phyloP scores from a whole-genome alignment of 305 asterid genomes.

The Fraxinus velutina region DNA sequence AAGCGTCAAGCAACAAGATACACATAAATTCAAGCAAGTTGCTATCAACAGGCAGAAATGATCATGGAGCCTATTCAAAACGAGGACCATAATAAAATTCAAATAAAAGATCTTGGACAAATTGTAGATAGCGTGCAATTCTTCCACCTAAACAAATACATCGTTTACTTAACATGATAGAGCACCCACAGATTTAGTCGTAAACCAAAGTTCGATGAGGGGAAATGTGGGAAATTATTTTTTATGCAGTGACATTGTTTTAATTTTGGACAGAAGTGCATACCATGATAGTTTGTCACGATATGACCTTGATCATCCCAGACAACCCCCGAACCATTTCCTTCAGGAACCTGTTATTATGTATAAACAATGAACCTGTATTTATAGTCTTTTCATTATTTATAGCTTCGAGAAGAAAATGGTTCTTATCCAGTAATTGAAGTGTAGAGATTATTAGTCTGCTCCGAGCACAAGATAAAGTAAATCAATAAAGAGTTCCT shows the following conservation, averaged over 20 bases:
- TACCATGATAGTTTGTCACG: conserved; percentile 96
- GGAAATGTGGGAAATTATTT: background rate
- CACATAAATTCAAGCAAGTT: background rate
- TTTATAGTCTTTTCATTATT: conserved; percentile 12
- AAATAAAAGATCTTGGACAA: background rate
- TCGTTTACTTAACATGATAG: background rate
- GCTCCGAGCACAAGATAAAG: background rate
- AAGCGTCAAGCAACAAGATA: background rate
- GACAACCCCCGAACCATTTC: conserved; percentile 96
- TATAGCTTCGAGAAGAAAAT: background rate
- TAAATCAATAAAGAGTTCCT: background rate
- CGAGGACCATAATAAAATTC: background rate
- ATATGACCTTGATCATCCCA: conserved; percentile 96
- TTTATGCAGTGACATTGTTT: background rate
- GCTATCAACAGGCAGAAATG: background rate
- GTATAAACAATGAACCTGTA: background rate
- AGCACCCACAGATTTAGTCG: background rate
- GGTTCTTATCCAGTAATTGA: background rate
- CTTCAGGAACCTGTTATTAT: conserved; percentile 80
- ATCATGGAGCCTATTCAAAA: background rate
- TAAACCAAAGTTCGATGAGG: background rate
- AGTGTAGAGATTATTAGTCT: background rate
- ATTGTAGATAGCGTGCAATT: background rate
- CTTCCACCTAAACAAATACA: background rate
- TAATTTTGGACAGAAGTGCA: conserved; percentile 14